Evolutionary conservation across 371 early-diverging fungal genomes (phyloP), one percentile per base, ranked within the genome.

Genomic region (Mortierella sp.): DNA sequence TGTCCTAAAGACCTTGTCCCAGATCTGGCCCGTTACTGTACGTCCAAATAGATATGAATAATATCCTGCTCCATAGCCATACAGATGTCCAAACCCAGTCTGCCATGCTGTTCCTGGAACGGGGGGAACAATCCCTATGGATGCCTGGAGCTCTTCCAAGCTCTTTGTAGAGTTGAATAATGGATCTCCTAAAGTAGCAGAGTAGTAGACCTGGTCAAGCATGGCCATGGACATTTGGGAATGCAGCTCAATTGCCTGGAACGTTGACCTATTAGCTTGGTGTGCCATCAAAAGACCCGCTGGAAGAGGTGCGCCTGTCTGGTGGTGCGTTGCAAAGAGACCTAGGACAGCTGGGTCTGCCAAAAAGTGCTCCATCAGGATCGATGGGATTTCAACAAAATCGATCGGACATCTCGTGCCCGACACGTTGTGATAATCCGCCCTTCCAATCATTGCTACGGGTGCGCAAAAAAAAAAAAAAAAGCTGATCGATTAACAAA

Each of bases 371-470:
- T 99, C 98, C 94, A 97, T 94, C 59, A 99, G 83, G 58, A 96
- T 96, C 3, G 97, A 97, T 1, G 99, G 98, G 21, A 99, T 89
- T 81, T 99, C 99, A 0, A 97, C 98, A 88, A 98, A 97, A 84
- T 99, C 99, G 28, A 96, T 91, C 1, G 94, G 90, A 77, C 97
- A 97, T 32, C 99, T 91, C 4, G 99, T 98, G 45, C 93, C 86
- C 59, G 96, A 90, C 4, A 98, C 95, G 76, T 97, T 97, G 78
- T 99, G 99, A 77, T 92, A 98, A 59, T 95, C 94, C 13, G 97
- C 97, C 28, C 93, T 91, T 16, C 96, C 97, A 2, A 98, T 88
- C 95, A 97, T 96, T 13, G 97, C 89, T 92, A 75, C 6, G 61
- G 21, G 21, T 5, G 36, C 7, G 6, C 36, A 6, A 63, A 24